These are phyloP conservation scores for Themeda triandra DNA, from an alignment of 176 grass and related monocot species.

Conservation along the genomic window DNA sequence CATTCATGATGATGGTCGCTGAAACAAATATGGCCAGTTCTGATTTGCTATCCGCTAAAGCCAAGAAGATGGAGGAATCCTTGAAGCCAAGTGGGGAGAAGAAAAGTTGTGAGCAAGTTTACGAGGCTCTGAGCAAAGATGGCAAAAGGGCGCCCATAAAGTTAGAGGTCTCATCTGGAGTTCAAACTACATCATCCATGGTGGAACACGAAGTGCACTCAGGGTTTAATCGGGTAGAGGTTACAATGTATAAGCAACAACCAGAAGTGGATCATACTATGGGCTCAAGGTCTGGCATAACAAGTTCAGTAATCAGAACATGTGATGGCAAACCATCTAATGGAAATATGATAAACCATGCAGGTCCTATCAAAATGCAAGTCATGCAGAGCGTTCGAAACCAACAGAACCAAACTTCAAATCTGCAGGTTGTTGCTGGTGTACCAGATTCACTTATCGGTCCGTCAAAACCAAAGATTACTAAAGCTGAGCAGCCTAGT, in stretches of 20 bases:
- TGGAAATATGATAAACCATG: neutral
- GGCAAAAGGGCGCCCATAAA: too few species aligned
- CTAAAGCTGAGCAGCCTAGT: constrained; percentile 28
- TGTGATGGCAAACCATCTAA: constrained; percentile 25
- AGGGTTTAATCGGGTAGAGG: too few species aligned
- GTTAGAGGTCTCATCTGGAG: too few species aligned
- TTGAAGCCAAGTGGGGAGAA: too few species aligned
- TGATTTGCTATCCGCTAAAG: too few species aligned
- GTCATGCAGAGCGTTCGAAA: constrained; percentile 28
- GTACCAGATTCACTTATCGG: constrained; percentile 35
- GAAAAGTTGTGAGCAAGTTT: too few species aligned
- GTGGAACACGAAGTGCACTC: too few species aligned
- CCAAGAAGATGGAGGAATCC: too few species aligned
- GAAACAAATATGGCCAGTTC: too few species aligned
- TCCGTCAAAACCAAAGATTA: constrained; percentile 28
- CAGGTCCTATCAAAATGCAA: constrained; percentile 27
- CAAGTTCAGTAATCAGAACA: constrained; percentile 42
- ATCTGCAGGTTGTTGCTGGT: constrained; percentile 24
- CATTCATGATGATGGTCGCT: too few species aligned
- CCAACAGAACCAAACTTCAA: constrained; percentile 34
- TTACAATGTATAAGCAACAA: constrained; percentile 42
- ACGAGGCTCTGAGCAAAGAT: too few species aligned
- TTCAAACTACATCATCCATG: too few species aligned
- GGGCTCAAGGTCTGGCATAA: constrained; percentile 19
- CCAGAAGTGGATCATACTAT: constrained; percentile 38